Evolutionary conservation across 2,329 filamentous ascomycete species (phyloP), one percentile per base, ranked within the genome.

Genomic region (Epichloe bromicola): DNA sequence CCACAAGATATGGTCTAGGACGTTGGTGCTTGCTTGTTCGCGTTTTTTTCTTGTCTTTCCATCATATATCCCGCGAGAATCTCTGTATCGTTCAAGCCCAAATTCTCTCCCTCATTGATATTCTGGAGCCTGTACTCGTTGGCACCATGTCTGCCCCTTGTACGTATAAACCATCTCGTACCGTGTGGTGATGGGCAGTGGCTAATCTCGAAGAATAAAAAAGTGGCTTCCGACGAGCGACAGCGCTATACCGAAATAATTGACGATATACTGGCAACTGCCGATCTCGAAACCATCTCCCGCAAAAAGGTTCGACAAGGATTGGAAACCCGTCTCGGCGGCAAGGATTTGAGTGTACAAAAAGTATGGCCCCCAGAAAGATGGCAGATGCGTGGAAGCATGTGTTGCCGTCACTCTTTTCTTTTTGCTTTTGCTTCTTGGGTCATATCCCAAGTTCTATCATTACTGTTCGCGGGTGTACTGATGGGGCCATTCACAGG

Each of bases 251-350:
- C 75, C 49, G 65, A 68, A 50, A 74, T 82, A 58, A 81, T 83
- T 62, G 79, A 83, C 59, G 70, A 65, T 40, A 82, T 83, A 55
- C 73, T 83, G 20, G 69, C 69, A 26, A 75, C 71, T 11, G 75
- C 76, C 51, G 76, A 83, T 56, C 73, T 83, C 40, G 71, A 76
- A 57, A 82, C 79, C n/a, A 76, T 83, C 49, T 79, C 79, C 30
- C 74, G 78, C 54, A 83, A 82, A 63, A 80, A 78, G 66, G 75
- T 83, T 52, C 75, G 79, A 49, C 71, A 75, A 57, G 75, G 74
- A 2, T 67, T 83, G 42, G 74, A 82, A 62, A 63, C 66, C 46
- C 71, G 72, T 26, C 65, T 82, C 15, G 75, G 73, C 40, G 75
- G 75, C 47, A 77, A 76, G 58, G 78, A 82, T 57, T 64, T 83